These are phyloP conservation scores for Lavandula angustifolia DNA, from an alignment of 257 asterid genomes.

Conservation along the genomic window DNA sequence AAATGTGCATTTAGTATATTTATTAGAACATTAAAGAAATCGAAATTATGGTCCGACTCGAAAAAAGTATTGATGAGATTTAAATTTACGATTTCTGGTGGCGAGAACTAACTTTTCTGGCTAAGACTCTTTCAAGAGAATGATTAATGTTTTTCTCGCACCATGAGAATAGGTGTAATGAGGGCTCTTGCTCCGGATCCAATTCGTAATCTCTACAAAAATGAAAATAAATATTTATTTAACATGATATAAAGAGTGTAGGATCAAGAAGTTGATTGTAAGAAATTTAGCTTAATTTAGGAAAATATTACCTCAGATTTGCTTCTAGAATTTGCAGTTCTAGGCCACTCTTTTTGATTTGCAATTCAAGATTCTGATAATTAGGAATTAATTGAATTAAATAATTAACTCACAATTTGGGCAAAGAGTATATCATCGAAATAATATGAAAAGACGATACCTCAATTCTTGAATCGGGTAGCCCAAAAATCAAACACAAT, in stretches of 20 bases:
- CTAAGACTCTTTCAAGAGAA: slow-evolving; percentile 39
- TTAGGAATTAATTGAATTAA: neutral
- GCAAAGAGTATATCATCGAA: neutral
- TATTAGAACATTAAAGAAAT: neutral
- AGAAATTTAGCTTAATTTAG: no score
- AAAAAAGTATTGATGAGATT: neutral
- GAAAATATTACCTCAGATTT: slow-evolving; percentile 42
- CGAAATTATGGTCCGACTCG: no score
- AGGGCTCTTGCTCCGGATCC: slow-evolving; percentile 46
- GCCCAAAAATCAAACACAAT: slow-evolving; percentile 2
- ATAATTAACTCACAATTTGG: neutral
- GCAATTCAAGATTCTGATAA: slow-evolving; percentile 54
- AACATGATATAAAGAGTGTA: neutral
- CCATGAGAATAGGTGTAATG: slow-evolving; percentile 63
- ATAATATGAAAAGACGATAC: slow-evolving; percentile 11
- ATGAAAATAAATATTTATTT: neutral
- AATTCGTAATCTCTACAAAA: slow-evolving; percentile 50
- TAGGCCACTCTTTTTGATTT: slow-evolving; percentile 43
- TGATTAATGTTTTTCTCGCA: slow-evolving; percentile 50
- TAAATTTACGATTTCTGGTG: no score
- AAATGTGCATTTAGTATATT: neutral
- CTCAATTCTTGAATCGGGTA: slow-evolving; percentile 43
- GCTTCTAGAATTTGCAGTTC: slow-evolving; percentile 55
- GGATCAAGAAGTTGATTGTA: neutral
- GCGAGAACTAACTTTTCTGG: slow-evolving; percentile 39